Evolutionary conservation across 345 rosid species (phyloP).

Genomic region (Cardiospermum halicacabum): DNA sequence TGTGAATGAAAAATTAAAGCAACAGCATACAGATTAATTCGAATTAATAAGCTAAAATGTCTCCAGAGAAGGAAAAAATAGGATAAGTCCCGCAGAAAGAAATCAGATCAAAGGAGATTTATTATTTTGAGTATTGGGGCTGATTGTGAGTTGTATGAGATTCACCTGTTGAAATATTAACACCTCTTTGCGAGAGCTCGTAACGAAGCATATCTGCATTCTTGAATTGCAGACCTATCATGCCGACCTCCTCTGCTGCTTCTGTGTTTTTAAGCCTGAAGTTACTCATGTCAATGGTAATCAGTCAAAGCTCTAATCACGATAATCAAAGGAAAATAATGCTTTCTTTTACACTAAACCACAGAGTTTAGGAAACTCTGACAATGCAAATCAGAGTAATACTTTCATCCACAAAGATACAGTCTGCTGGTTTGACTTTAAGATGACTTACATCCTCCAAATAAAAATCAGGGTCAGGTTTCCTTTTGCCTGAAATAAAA

Average conservation of each 20-base stretch:
- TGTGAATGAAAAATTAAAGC: no score
- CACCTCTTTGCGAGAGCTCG: conserved; percentile 48
- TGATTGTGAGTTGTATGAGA: conserved; percentile 12
- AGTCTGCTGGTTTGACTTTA: conserved; percentile 60
- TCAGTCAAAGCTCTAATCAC: background rate
- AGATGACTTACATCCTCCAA: conserved; percentile 54
- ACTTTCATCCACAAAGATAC: conserved; percentile 88
- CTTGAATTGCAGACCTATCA: conserved; percentile 63
- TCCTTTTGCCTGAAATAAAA: conserved; percentile 73
- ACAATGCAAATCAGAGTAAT: conserved; percentile 8
- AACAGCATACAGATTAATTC: no score
- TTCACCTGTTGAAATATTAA: conserved; percentile 30
- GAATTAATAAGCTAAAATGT: no score
- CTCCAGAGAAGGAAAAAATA: no score
- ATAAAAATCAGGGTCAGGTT: conserved; percentile 78
- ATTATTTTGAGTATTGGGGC: conserved; percentile 1
- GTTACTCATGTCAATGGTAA: background rate
- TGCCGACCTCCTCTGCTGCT: conserved; percentile 71
- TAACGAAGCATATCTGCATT: conserved; percentile 40
- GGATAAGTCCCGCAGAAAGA: no score
- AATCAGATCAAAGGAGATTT: background rate
- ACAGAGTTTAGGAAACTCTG: background rate
- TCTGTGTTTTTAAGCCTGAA: conserved; percentile 63
- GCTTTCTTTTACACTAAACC: background rate
- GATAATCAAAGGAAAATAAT: no score